A percentile compares a stretch with the other conserved stretches of the same genome.
Conservation (phyloP, 2,329 filamentous ascomycete genomes). For the Colletotrichum camelliae region DNA sequence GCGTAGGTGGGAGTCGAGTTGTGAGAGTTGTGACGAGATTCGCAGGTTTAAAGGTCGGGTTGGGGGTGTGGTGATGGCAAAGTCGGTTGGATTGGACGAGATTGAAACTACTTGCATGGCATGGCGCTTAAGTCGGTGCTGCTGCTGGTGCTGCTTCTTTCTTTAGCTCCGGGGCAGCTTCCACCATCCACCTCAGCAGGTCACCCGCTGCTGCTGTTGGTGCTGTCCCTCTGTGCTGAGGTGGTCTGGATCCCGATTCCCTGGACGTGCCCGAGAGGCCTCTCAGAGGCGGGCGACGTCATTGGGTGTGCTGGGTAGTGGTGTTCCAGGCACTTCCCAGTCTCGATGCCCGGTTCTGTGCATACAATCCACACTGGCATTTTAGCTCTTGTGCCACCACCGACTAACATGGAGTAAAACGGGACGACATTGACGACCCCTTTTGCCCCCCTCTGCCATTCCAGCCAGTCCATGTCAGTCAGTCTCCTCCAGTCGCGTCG, state of each 20-base stretch:
- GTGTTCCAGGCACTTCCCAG: constrained; percentile 3
- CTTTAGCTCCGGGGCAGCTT: background rate
- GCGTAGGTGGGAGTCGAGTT: background rate
- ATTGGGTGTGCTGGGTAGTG: background rate
- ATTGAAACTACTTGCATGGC: constrained; percentile 12
- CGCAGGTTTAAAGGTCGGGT: background rate
- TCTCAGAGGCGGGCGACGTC: constrained; percentile 18
- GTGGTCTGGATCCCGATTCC: background rate
- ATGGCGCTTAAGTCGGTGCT: constrained; percentile 18
- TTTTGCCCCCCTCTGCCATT: background rate
- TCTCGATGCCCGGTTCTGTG: background rate
- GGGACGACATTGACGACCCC: background rate
- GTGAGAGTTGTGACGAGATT: constrained; percentile 8
- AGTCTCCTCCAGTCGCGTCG: background rate
- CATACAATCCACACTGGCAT: background rate
- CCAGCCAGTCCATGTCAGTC: background rate
- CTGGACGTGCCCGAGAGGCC: constrained; percentile 14
- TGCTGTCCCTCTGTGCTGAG: background rate
- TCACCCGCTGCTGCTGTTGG: background rate
- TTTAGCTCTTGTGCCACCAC: background rate
- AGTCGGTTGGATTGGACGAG: constrained; percentile 14
- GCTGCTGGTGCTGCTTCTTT: background rate
- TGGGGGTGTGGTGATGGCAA: constrained; percentile 8
- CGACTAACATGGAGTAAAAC: background rate
- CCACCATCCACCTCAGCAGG: background rate